These are phyloP conservation scores for Nemania sp. DNA, from an alignment of 2,329 filamentous ascomycete species.

Conservation along the genomic window DNA sequence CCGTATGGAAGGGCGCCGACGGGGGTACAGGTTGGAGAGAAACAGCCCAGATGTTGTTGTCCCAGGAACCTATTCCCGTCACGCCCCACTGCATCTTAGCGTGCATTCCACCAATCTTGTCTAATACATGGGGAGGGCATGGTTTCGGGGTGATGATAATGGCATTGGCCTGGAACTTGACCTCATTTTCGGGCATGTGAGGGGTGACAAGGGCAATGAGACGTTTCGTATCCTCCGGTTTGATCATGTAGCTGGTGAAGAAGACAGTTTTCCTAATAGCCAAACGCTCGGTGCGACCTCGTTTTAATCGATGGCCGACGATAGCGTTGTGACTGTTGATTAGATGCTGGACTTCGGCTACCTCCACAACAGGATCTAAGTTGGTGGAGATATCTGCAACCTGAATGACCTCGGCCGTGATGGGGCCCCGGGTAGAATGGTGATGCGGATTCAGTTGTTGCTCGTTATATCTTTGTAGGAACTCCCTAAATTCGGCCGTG, in stretches of 20 bases:
- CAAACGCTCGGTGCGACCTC: conserved; percentile 52
- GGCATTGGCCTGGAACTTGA: conserved; percentile 84
- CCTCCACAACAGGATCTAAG: conserved; percentile 41
- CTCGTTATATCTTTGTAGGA: conserved; percentile 77
- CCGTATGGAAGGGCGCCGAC: conserved; percentile 72
- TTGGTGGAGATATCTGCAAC: conserved; percentile 75
- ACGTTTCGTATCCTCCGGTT: conserved; percentile 69
- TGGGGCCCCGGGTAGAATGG: conserved; percentile 61
- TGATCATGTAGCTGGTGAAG: conserved; percentile 90
- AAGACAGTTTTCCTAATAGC: conserved; percentile 85
- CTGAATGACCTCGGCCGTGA: conserved; percentile 81
- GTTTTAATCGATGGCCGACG: conserved; percentile 46
- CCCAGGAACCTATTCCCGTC: conserved; percentile 72
- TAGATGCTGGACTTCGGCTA: conserved; percentile 71
- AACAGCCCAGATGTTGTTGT: conserved; percentile 87
- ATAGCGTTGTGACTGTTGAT: conserved; percentile 83
- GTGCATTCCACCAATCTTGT: conserved; percentile 86
- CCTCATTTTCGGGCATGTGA: conserved; percentile 65
- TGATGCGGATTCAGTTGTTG: conserved; percentile 53
- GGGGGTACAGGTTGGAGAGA: conserved; percentile 73
- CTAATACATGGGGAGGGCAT: conserved; percentile 71
- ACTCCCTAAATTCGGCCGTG: conserved; percentile 82
- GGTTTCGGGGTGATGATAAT: conserved; percentile 86
- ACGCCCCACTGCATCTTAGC: conserved; percentile 84
- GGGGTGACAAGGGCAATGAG: conserved; percentile 74